Conservation (phyloP, 2,329 filamentous ascomycete species). For the Fusarium mexicanum region DNA sequence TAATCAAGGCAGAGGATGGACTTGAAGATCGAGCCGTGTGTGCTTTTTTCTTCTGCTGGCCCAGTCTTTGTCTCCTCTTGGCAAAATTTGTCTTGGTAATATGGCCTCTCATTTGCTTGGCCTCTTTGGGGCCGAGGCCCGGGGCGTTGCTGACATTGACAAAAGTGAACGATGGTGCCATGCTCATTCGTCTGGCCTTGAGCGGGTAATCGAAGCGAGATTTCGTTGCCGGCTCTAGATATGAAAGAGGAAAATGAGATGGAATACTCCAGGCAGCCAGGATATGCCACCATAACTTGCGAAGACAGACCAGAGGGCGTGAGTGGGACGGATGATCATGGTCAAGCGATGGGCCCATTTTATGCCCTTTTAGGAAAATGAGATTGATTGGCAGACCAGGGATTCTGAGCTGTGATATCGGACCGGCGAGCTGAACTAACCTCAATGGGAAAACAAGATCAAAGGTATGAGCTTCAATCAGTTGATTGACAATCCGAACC, state of each 20-base stretch:
- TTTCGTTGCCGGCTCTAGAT: not conserved
- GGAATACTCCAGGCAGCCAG: not conserved
- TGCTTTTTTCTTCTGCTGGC: not conserved
- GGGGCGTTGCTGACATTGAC: constrained; percentile 13
- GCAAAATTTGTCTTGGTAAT: constrained; percentile 15
- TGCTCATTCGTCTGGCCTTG: not conserved
- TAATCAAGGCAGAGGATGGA: too few relatives aligned
- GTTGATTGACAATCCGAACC: not conserved
- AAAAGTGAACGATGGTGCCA: not conserved
- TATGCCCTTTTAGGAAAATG: constrained; percentile 20
- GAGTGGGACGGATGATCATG: not conserved
- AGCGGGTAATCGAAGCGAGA: fast-evolving
- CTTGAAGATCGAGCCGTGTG: too few relatives aligned
- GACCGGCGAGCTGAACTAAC: not conserved
- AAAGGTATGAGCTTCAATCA: not conserved
- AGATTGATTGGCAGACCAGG: constrained; percentile 3
- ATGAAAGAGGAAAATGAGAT: not conserved
- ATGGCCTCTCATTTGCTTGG: constrained; percentile 13
- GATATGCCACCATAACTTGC: not conserved
- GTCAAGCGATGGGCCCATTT: not conserved
- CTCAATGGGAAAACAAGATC: not conserved
- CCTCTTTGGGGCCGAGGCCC: constrained; percentile 1
- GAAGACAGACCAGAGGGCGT: not conserved
- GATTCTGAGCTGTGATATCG: not conserved
- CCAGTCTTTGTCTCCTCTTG: constrained; percentile 10